Base-by-base conservation (phyloP, 345 rosid genomes). In the Gossypium anomalum region DNA sequence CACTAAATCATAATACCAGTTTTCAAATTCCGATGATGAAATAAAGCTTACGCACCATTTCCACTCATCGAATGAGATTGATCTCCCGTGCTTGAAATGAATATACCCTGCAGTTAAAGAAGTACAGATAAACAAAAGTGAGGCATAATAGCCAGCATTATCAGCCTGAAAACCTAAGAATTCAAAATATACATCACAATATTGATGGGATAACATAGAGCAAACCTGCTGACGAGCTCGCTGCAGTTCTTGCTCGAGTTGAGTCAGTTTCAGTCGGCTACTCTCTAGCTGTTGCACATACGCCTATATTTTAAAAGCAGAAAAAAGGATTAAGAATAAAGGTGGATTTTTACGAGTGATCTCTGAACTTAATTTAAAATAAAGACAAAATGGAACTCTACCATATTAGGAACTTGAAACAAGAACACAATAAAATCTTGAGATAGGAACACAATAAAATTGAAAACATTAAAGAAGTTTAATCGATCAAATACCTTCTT, bases 201-300 rank as follows among this genome's bases (percentile, higher is more conserved):
- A 19, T 19, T 12, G 74, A 53, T 61, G 23, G 53, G 20, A 64
- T 57, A 78, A 80, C 51, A 78, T 22, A 43, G 57, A 57, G 62
- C 43, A 51, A 71, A 93, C 98, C 97, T 92, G 98, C 79, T 94
- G 97, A 70, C 97, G 92, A 61, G 98, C 96, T 84, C 92, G 86
- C 85, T 93, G 97, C 59, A 93, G 89, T 86, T 93, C 98, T 80
- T 92, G 98, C 80, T 94, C 97, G 19, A 94, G 93, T 81, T 87
- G 92, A 23, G 94, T 89, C 82, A 94, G 80, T 77, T 94, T 94
- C 78, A 94, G 82, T 59, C 97, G 84, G 82, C 97, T 94, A 79
- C 92, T 94, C 85, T 94, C 98, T 72, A 94, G 83, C 81, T 90
- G 98, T 80, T 94, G 98, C 64, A 94, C 98, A 80, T 94, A 94